A percentile compares a stretch with the other conserved stretches of the same genome.
phyloP scores from a whole-genome alignment of 768 basidiomycete genomes.

The Hortiboletus campestris region DNA sequence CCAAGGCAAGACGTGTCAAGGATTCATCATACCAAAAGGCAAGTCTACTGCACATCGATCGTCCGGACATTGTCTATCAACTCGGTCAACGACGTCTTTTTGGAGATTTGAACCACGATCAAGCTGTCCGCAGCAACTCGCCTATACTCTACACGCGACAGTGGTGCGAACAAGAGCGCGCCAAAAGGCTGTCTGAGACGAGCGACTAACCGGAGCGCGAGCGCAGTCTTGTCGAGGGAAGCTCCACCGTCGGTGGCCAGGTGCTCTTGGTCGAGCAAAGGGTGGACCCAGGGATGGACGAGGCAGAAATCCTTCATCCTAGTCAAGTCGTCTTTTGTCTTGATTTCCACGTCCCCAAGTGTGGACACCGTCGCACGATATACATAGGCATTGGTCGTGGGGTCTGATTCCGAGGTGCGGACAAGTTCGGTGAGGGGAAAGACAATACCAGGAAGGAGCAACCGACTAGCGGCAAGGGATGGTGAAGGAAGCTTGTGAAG shows the following conservation, averaged over 20 bases:
- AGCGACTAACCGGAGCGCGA: neutral
- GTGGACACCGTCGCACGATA: neutral
- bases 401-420: too few relatives aligned
- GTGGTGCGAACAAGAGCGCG: neutral
- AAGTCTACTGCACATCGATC: neutral
- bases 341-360: constrained; percentile 2
- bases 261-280: constrained; percentile 2
- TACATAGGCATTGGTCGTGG: neutral
- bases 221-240: neutral
- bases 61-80: neutral
- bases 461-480: neutral
- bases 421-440: neutral
- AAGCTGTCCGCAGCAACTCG: constrained; percentile 14
- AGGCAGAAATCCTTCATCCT: neutral
- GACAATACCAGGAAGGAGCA: constrained; percentile 2
- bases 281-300: constrained; percentile 16
- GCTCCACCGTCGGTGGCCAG: too few relatives aligned
- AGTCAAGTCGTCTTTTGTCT: constrained; percentile 1
- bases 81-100: neutral
- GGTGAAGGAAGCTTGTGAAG: neutral
- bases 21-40: too few relatives aligned
- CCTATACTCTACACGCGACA: neutral
- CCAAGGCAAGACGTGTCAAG: too few relatives aligned
- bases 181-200: constrained; percentile 9
- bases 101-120: constrained; percentile 1